These are phyloP conservation scores for Myrmaecium sp. DNA, from an alignment of 2,329 filamentous ascomycete genomes.

Conservation along the genomic window DNA sequence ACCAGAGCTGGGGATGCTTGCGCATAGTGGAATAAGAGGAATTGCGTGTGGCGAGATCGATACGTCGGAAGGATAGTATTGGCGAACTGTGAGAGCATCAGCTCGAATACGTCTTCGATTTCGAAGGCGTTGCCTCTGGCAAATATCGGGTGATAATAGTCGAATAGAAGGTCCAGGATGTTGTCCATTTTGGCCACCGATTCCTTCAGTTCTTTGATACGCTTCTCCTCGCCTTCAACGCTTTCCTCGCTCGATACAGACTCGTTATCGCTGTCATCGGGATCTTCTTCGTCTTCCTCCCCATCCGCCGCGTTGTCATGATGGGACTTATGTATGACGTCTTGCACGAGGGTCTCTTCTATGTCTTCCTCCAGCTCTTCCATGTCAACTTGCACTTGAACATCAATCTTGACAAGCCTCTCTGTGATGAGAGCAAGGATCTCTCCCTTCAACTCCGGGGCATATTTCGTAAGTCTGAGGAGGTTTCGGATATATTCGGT, in stretches of 20 bases:
- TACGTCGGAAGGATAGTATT: slow-evolving; percentile 81
- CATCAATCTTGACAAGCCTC: slow-evolving; percentile 81
- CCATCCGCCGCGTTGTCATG: slow-evolving; percentile 29
- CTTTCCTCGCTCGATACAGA: slow-evolving; percentile 51
- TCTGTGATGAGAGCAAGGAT: slow-evolving; percentile 72
- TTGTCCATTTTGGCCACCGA: slow-evolving; percentile 84
- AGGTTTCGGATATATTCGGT: slow-evolving; percentile 80
- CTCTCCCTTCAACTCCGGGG: slow-evolving; percentile 60
- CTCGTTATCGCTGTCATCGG: slow-evolving; percentile 48
- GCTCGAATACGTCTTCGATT: slow-evolving; percentile 57
- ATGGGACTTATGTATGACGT: slow-evolving; percentile 18
- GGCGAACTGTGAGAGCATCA: slow-evolving; percentile 70
- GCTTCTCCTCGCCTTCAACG: slow-evolving; percentile 37
- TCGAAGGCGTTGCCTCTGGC: slow-evolving; percentile 48
- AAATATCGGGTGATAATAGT: slow-evolving; percentile 62
- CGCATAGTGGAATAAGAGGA: slow-evolving; percentile 88
- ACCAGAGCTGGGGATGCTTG: slow-evolving; percentile 65
- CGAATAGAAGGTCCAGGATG: slow-evolving; percentile 76
- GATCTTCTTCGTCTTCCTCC: slow-evolving; percentile 27
- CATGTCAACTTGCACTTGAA: slow-evolving; percentile 84
- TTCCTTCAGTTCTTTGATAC: slow-evolving; percentile 56
- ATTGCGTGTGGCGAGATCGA: slow-evolving; percentile 84
- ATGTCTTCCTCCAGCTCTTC: slow-evolving; percentile 85
- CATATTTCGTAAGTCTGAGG: slow-evolving; percentile 58
- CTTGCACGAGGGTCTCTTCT: slow-evolving; percentile 53